Conservation (phyloP, 768 basidiomycete species). For the Inosperma sp. region DNA sequence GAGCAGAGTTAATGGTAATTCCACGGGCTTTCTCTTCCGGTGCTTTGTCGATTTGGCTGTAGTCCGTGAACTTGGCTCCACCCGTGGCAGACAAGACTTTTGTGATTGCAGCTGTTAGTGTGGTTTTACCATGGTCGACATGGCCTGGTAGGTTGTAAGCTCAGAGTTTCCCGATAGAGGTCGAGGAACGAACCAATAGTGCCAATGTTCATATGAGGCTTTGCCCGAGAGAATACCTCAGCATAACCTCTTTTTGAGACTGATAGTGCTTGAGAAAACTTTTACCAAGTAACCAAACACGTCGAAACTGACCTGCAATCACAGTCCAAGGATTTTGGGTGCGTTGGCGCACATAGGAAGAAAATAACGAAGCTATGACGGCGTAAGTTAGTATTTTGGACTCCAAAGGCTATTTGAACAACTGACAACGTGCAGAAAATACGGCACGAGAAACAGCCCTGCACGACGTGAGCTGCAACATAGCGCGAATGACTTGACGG, state of each 20-base stretch:
- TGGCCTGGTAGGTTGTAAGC: slow-evolving; percentile 51
- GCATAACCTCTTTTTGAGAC: slow-evolving; percentile 69
- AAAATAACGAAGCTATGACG: slow-evolving; percentile 31
- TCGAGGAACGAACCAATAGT: slow-evolving; percentile 64
- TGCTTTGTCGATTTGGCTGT: slow-evolving; percentile 97
- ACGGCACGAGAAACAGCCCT: slow-evolving; percentile 47
- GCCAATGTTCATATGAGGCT: slow-evolving; percentile 94
- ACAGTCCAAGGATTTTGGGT: slow-evolving; percentile 24
- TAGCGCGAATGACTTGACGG: slow-evolving; percentile 29
- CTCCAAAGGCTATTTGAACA: slow-evolving; percentile 1
- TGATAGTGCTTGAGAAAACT: slow-evolving; percentile 18
- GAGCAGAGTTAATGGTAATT: slow-evolving; percentile 98
- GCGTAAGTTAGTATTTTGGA: not conserved
- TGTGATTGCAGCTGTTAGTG: slow-evolving; percentile 92
- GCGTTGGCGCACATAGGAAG: slow-evolving; percentile 34
- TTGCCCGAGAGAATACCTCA: slow-evolving; percentile 68
- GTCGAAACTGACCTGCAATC: slow-evolving; percentile 27
- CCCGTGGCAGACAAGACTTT: slow-evolving; percentile 80
- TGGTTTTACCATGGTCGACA: slow-evolving; percentile 98
- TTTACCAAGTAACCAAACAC: slow-evolving; percentile 9
- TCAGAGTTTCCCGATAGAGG: not conserved
- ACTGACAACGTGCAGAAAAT: slow-evolving; percentile 43
- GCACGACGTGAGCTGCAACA: slow-evolving; percentile 51
- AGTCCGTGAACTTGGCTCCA: slow-evolving; percentile 88
- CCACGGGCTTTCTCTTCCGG: slow-evolving; percentile 99